Evolutionary conservation across 306 rosid species (phyloP).

Genomic region (Fagus sylvatica): DNA sequence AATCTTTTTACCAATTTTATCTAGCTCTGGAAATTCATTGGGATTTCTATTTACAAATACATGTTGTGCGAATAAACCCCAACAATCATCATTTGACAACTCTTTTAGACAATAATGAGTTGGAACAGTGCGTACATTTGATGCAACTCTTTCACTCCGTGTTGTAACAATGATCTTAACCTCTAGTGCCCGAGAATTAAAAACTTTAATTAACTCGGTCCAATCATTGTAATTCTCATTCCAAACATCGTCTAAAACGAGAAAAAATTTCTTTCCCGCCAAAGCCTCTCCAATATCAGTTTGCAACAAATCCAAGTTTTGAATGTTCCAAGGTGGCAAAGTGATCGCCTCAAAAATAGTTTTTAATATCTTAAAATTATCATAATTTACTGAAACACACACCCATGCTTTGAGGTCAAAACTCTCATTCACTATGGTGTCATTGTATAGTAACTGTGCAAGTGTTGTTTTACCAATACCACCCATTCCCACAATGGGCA

Average conservation of each 20-base stretch:
- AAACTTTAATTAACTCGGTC: no score
- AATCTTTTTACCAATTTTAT: no score
- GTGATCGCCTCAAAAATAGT: constrained; percentile 1
- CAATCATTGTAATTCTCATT: no score
- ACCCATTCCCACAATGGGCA: constrained; percentile 24
- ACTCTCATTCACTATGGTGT: neutral
- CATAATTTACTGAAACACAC: constrained; percentile 24
- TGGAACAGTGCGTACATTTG: neutral
- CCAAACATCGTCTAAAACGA: no score
- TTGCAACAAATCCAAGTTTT: no score
- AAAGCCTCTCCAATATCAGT: no score
- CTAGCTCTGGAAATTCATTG: no score
- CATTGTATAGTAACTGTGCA: constrained; percentile 17
- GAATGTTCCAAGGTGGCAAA: no score
- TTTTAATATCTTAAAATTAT: constrained; percentile 1
- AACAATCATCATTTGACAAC: neutral
- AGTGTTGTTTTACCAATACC: constrained; percentile 21
- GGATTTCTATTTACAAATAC: no score
- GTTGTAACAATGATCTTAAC: constrained; percentile 24
- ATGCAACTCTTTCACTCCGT: constrained; percentile 7
- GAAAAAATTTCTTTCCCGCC: no score
- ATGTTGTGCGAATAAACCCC: no score
- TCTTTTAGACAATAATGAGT: neutral
- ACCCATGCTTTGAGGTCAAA: constrained; percentile 19
- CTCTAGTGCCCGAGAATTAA: no score